A percentile compares a stretch with the other conserved stretches of the same genome.
Evolutionary conservation across 768 basidiomycete species (phyloP).

Genomic region (Russula earlei): DNA sequence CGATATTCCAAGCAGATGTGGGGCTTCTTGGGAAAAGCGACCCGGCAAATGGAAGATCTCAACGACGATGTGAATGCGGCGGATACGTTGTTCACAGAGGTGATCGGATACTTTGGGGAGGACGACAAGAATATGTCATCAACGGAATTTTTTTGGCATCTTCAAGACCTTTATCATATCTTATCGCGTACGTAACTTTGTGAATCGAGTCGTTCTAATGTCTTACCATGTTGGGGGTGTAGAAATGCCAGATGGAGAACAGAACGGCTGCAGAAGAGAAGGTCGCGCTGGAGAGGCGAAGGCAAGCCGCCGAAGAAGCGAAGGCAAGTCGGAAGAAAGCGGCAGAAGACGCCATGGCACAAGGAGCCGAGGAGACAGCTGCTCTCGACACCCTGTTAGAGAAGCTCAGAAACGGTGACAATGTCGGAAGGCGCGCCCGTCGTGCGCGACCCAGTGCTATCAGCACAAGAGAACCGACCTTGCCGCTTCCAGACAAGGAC

Average conservation of each 20-base stretch:
- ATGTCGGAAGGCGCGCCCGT: slow-evolving; percentile 46
- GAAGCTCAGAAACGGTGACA: slow-evolving; percentile 62
- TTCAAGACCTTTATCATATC: slow-evolving; percentile 97
- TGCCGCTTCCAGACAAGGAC: slow-evolving; percentile 22
- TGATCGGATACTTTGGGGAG: slow-evolving; percentile 87
- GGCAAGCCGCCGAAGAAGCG: slow-evolving; percentile 55
- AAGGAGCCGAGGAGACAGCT: slow-evolving; percentile 43
- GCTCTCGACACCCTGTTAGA: slow-evolving; percentile 65
- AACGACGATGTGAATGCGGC: slow-evolving; percentile 82
- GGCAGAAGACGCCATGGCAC: slow-evolving; percentile 30
- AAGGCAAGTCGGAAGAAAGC: slow-evolving; percentile 46
- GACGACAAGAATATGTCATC: slow-evolving; percentile 81
- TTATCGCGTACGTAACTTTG: slow-evolving; percentile 52
- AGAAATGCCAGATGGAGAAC: slow-evolving; percentile 89
- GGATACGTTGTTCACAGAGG: slow-evolving; percentile 74
- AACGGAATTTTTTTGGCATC: slow-evolving; percentile 88
- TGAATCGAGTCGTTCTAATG: not conserved
- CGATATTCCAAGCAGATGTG: slow-evolving; percentile 89
- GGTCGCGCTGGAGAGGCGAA: slow-evolving; percentile 56
- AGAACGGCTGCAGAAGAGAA: slow-evolving; percentile 64
- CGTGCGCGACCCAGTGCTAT: slow-evolving; percentile 37
- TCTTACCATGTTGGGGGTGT: not conserved
- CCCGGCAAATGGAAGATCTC: slow-evolving; percentile 68
- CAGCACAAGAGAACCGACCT: slow-evolving; percentile 25
- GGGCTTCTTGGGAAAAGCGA: slow-evolving; percentile 73